Base-by-base conservation (phyloP, 148 eudicot species). In the Diospyros kaki region DNA sequence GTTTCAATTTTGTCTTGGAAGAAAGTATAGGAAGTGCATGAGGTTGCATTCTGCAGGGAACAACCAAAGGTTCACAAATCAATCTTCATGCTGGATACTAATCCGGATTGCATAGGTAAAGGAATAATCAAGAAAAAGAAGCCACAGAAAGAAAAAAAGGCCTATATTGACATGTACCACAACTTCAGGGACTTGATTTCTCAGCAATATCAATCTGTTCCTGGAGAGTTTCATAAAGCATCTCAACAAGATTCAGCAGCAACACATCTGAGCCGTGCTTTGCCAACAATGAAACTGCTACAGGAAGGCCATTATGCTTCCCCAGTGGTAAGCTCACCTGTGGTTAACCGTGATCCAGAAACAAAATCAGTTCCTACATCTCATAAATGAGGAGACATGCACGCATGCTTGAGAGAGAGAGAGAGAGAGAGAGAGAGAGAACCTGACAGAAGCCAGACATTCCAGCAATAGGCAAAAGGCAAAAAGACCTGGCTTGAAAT, bases 401-500 rank as follows among this genome's bases (percentile, higher is more conserved):
- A 2, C 9, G 3, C 1, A 58, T 13, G n/a, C 6, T 64, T 4
- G 73, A 39, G 68, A 66, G 56, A 61, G 73, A 72, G 74, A 79
- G 73, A 58, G 39, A 69, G 78, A 71, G 28, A 28, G 28, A 28
- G 28, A 28, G 28, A 28, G 78, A 58, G 79, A 55, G 62, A 71
- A 91, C 98, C 96, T 94, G 96, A 80, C 98, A 94, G 84, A 89
- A 87, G 70, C 98, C 94, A 15, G 97, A 92, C 46, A 92, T 79
- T 78, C 92, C 98, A 17, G 97, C 92, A 55, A 94, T 71, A 51
- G 97, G 88, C 60, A 90, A 85, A 80, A 95, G 86, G 83, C 94
- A 82, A 78, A 90, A 95, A 67, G 96, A 96, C 77, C 93, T 85
- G 38, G 64, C 85, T 54, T 90, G 92, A 82, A 89, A 92, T 28